Evolutionary conservation across 345 rosid species (phyloP), one percentile per base, ranked within the genome.

Genomic region (Gossypium arboreum): DNA sequence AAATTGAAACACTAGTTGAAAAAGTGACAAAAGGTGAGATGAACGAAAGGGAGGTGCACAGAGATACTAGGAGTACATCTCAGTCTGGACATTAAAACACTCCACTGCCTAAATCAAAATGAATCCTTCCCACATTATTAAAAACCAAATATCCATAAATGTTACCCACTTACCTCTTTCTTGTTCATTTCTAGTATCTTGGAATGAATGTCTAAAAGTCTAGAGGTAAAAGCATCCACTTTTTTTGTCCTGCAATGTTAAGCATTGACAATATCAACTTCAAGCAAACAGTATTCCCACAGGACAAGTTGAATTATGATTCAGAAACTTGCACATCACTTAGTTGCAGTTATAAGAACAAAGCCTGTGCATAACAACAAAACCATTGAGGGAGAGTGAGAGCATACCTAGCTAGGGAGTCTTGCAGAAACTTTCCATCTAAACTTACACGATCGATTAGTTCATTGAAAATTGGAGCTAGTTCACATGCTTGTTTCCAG

Each of bases 381-480:
- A 52, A 71, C 9, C 11, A 55, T 11, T n/a, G 51, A 29, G 12
- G 63, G 9, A n/a, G 24, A 72, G 51, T 2, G 20, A 61, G 65
- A 43, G 22, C 68, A 11, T 82, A 93, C 99, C 97, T 88, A 76
- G 97, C 87, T 70, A 95, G 82, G 48, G 94, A 83, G 0, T 90
- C 90, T 77, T 93, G 99, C 27, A 95, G 81, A 76, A 95, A 95
- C 9, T 88, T 81, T 44, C 91, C 97, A 80, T 95, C 99, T 84
- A 93, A 87, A 76, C 98, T 95, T 68, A 95, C 97, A 68, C 97
- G 97, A 86, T 95, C 99, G 39, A 91, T 82, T 47, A 95, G 91
- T 73, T 95, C 93, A 79, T 93, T 95, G 86, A 95, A 91, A 78
- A 95, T 86, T 3, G 97, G 98, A 60, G 97, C 93, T 76, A 91